A percentile compares a stretch with the other conserved stretches of the same genome.
Evolutionary conservation across 768 basidiomycete genomes (phyloP).

Genomic region (Boletellus emodensis): DNA sequence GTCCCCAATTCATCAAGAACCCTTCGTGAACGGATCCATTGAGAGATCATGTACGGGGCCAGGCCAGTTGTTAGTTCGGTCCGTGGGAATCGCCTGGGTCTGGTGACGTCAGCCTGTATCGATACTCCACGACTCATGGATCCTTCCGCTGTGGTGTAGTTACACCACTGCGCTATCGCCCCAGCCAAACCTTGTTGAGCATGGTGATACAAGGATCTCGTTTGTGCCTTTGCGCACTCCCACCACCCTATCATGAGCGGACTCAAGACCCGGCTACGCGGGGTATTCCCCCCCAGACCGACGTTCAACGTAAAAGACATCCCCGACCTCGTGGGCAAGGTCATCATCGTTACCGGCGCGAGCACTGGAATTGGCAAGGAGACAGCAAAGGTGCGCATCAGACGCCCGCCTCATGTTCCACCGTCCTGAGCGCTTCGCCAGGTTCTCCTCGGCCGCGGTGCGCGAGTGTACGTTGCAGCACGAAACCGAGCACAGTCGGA

Average conservation of each 20-base stretch:
- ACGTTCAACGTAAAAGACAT: conserved; percentile 29
- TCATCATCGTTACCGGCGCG: conserved; percentile 35
- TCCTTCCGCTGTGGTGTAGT: too few relatives aligned
- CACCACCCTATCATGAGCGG: too few relatives aligned
- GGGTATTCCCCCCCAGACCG: conserved; percentile 21
- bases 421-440: not conserved
- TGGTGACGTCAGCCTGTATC: too few relatives aligned
- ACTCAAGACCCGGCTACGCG: not conserved
- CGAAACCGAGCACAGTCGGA: conserved; percentile 23
- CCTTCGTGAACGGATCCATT: too few relatives aligned
- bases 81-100: too few relatives aligned
- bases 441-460: conserved; percentile 28
- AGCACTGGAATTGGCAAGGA: conserved; percentile 30
- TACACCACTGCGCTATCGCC: too few relatives aligned
- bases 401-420: not conserved
- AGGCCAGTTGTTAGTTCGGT: too few relatives aligned
- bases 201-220: too few relatives aligned
- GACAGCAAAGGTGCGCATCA: conserved; percentile 14
- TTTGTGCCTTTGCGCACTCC: conserved; percentile 1
- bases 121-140: too few relatives aligned
- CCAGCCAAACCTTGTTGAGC: too few relatives aligned
- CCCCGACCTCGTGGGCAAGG: conserved; percentile 33
- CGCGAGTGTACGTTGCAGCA: conserved; percentile 36
- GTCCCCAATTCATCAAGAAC: too few relatives aligned
- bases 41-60: too few relatives aligned